Conservation (phyloP, 352 stramenopile genomes). For the Globisporangium cystogenes region DNA sequence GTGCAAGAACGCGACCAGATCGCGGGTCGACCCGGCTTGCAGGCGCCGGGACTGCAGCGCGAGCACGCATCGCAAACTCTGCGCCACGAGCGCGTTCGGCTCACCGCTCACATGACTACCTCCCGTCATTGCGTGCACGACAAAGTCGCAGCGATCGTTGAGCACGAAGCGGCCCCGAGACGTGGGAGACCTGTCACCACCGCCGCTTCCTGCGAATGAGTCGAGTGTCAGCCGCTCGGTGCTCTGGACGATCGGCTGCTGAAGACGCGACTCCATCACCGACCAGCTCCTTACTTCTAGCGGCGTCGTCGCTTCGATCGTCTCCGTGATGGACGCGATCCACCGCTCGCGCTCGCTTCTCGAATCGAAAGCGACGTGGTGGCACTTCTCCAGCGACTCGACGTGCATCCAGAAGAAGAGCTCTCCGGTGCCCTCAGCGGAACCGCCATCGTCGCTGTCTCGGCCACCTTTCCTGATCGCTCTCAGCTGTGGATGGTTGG, state of each 20-base stretch:
- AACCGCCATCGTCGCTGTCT: not conserved
- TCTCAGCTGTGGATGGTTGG: not conserved
- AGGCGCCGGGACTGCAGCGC: constrained; percentile 15
- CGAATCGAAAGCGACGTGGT: constrained; percentile 42
- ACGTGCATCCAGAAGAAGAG: constrained; percentile 54
- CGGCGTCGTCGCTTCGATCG: constrained; percentile 9
- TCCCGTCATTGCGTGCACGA: constrained; percentile 3
- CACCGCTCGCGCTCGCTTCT: constrained; percentile 28
- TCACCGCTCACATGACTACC: not conserved
- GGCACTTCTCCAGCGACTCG: constrained; percentile 30
- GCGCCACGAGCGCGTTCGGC: constrained; percentile 16
- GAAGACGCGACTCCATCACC: constrained; percentile 4
- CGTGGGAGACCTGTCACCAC: constrained; percentile 4
- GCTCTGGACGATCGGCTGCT: constrained; percentile 15
- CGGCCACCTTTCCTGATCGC: not conserved
- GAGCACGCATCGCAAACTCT: constrained; percentile 14
- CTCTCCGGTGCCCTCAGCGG: not conserved
- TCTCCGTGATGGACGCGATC: constrained; percentile 15
- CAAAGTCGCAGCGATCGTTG: constrained; percentile 37
- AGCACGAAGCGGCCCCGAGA: constrained; percentile 31
- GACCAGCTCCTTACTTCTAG: not conserved
- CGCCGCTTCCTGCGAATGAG: constrained; percentile 14
- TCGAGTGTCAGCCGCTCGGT: constrained; percentile 17
- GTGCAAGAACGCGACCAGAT: constrained; percentile 35
- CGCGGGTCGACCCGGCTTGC: constrained; percentile 18